Conservation (phyloP, 2,329 filamentous ascomycete species). For the Colletotrichum cuscutae region DNA sequence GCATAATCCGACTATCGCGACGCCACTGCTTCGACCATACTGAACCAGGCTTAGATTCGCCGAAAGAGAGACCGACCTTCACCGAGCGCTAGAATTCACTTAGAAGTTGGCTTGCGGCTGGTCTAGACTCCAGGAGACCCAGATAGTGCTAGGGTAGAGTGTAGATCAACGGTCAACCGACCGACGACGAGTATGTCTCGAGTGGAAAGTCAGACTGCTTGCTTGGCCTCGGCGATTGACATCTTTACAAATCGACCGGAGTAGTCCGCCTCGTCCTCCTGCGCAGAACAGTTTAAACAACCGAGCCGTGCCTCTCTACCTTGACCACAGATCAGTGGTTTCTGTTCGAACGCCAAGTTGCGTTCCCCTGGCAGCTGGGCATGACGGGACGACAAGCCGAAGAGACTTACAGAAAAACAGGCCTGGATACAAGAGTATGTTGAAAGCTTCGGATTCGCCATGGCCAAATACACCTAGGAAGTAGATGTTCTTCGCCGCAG, state of each 20-base stretch:
- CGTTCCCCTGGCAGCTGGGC: not conserved
- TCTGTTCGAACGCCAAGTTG: not conserved
- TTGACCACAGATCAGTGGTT: not conserved
- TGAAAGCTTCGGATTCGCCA: no score
- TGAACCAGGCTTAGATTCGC: not conserved
- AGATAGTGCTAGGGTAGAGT: not conserved
- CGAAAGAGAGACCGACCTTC: not conserved
- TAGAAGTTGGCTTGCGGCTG: not conserved
- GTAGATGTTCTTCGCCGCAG: not conserved
- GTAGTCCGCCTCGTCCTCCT: not conserved
- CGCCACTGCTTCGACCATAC: not conserved
- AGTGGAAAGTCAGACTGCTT: not conserved
- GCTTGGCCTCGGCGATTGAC: not conserved
- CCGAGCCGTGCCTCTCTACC: no score
- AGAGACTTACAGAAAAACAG: no score
- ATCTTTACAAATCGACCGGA: not conserved
- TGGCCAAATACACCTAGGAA: no score
- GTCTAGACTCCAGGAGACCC: not conserved
- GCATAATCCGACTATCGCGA: not conserved
- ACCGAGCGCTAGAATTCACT: not conserved
- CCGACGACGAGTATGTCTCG: not conserved
- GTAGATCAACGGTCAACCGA: not conserved
- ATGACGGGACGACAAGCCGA: no score
- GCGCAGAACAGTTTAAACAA: not conserved
- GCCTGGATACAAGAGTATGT: not conserved